Conservation (phyloP, 2,329 filamentous ascomycete genomes). For the Aspergillus terreus region DNA sequence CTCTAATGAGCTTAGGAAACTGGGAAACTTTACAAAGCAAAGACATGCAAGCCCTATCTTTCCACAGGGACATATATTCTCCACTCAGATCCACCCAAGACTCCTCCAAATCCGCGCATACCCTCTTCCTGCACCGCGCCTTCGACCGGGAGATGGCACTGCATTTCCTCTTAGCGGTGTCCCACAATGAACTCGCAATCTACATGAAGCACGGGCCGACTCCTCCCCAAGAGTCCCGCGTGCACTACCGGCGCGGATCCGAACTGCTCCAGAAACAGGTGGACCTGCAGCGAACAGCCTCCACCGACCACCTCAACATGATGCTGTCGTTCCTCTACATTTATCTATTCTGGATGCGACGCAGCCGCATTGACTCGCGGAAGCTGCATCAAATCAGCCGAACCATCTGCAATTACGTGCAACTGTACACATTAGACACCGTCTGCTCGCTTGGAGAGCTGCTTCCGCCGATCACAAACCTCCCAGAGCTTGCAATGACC, state of each 20-base stretch:
- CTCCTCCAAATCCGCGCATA: conserved; percentile 5
- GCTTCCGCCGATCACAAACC: neutral
- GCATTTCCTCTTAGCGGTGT: conserved; percentile 11
- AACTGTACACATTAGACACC: conserved; percentile 1
- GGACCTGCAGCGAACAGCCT: conserved; percentile 1
- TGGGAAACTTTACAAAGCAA: neutral
- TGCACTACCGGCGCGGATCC: conserved; percentile 6
- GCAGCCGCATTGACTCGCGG: conserved; percentile 1
- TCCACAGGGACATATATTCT: conserved; percentile 8
- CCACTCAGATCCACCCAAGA: conserved; percentile 9
- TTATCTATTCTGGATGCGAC: conserved; percentile 13
- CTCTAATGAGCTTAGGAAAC: neutral
- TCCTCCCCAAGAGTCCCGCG: conserved; percentile 3
- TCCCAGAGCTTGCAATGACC: neutral
- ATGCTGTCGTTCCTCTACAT: conserved; percentile 12
- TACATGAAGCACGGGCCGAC: conserved; percentile 4
- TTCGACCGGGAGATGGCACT: neutral
- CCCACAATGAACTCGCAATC: conserved; percentile 9
- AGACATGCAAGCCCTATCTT: conserved; percentile 8
- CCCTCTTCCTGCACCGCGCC: conserved; percentile 2
- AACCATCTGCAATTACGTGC: conserved; percentile 1
- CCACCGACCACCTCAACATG: conserved; percentile 8
- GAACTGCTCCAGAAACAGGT: conserved; percentile 1
- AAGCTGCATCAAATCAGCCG: conserved; percentile 6
- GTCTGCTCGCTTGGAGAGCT: conserved; percentile 6